Evolutionary conservation across 1,284 basidiomycete genomes (phyloP).

Genomic region (Stygiomarasmius scandens): DNA sequence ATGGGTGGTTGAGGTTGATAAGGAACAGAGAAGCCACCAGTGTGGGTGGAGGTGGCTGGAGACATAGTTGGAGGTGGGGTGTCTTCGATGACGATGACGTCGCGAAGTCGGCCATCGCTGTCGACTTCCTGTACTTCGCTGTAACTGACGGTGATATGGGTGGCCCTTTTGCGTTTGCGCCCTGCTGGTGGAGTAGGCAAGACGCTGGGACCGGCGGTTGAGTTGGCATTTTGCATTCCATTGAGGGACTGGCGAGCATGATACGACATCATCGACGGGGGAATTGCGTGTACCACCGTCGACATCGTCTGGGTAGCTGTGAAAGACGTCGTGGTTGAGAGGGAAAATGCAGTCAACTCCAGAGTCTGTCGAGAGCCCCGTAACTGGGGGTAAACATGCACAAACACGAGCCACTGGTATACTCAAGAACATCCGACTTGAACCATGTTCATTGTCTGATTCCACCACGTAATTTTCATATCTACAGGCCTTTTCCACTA

Average conservation of each 20-base stretch:
- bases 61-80: constrained; percentile 80
- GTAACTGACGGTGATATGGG: constrained; percentile 79
- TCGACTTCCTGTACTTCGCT: constrained; percentile 85
- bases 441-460: too few species aligned
- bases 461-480: too few species aligned
- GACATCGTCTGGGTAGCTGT: constrained; percentile 18
- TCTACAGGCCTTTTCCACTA: too few species aligned
- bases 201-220: constrained; percentile 44
- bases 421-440: too few species aligned
- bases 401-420: too few species aligned
- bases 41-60: constrained; percentile 64
- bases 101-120: constrained; percentile 68
- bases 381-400: neutral
- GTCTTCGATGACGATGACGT: constrained; percentile 88
- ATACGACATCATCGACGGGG: constrained; percentile 49
- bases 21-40: constrained; percentile 70
- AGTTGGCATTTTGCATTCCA: constrained; percentile 33
- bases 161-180: constrained; percentile 81
- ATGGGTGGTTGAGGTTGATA: constrained; percentile 79
- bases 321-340: constrained; percentile 15
- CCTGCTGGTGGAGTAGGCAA: constrained; percentile 65
- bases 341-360: constrained; percentile 3
- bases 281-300: constrained; percentile 14
- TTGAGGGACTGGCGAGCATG: constrained; percentile 56
- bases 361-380: neutral